Evolutionary conservation across 306 rosid species (phyloP).

Genomic region (Bauhinia variegata): DNA sequence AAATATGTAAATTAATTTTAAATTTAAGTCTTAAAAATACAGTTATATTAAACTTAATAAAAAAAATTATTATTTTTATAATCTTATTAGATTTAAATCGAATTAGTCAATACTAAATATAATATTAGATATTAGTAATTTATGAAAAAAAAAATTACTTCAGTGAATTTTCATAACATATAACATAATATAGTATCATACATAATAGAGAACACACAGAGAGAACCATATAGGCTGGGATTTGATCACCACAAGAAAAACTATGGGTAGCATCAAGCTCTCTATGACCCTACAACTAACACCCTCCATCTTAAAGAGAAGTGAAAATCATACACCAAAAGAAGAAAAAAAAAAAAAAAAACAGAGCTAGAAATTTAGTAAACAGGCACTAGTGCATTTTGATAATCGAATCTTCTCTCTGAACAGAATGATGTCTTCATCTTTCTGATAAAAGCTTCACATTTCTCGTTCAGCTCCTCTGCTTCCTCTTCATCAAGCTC

Average conservation of each 20-base stretch:
- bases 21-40: no score
- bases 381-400: constrained; percentile 18
- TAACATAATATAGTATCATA: no score
- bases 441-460: constrained; percentile 78
- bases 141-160: no score
- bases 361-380: neutral
- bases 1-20: no score
- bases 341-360: neutral
- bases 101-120: no score
- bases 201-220: no score
- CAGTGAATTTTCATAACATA: no score
- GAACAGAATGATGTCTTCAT: constrained; percentile 60
- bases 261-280: neutral
- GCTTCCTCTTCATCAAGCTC: constrained; percentile 36
- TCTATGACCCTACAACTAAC: neutral
- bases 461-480: constrained; percentile 76
- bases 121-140: no score
- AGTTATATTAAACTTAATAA: no score
- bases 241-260: constrained; percentile 26
- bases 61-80: no score
- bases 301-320: neutral
- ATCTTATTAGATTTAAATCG: no score
- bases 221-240: neutral
- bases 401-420: constrained; percentile 39
- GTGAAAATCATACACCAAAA: neutral